Conservation (phyloP, 2,329 filamentous ascomycete genomes). For the Diaporthe ampelina region DNA sequence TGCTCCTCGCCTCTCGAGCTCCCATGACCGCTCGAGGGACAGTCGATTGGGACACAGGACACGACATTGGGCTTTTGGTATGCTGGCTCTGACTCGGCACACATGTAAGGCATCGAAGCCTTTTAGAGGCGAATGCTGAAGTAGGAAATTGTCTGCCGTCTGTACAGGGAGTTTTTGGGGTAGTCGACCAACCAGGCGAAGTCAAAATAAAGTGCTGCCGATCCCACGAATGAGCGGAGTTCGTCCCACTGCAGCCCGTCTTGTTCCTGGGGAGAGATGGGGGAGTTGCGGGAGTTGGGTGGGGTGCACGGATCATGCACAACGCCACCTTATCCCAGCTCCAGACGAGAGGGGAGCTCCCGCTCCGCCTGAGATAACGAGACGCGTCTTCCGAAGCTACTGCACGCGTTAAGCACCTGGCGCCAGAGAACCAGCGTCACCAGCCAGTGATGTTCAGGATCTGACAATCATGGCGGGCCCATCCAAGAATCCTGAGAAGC, state of each 20-base stretch:
- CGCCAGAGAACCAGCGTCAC: not conserved
- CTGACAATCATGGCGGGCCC: constrained; percentile 52
- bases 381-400: constrained; percentile 28
- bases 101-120: not conserved
- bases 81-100: not conserved
- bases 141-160: not conserved
- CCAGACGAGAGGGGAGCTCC: not conserved
- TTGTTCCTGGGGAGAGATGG: not conserved
- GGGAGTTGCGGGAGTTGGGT: too few relatives aligned
- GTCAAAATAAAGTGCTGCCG: constrained; percentile 33
- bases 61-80: not conserved
- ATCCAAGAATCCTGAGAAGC: constrained; percentile 66
- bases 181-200: constrained; percentile 9
- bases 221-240: constrained; percentile 21
- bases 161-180: not conserved
- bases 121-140: not conserved
- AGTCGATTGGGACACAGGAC: not conserved
- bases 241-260: constrained; percentile 19
- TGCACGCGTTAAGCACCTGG: constrained; percentile 29
- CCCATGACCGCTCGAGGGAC: not conserved
- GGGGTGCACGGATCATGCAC: constrained; percentile 1
- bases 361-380: not conserved
- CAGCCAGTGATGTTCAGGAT: not conserved
- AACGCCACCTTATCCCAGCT: not conserved
- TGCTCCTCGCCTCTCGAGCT: not conserved